A percentile compares a stretch with the other conserved stretches of the same genome.
Evolutionary conservation across 1,284 basidiomycete species (phyloP).

Genomic region (Porphyrellus sp.): DNA sequence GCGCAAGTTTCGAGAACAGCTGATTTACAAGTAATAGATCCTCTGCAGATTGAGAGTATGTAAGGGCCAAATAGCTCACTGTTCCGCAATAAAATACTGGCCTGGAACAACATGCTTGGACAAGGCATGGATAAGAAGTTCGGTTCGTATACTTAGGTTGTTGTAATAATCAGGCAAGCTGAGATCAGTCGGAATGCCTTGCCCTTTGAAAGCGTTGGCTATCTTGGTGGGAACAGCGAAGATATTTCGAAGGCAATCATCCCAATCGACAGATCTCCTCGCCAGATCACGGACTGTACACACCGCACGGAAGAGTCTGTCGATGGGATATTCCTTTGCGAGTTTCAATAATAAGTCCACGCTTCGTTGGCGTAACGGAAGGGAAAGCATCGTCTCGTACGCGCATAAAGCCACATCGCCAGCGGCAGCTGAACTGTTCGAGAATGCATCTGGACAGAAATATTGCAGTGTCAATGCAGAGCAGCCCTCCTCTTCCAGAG

Average conservation of each 20-base stretch:
- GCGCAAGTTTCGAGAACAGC: slow-evolving; percentile 63
- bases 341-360: slow-evolving; percentile 55
- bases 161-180: slow-evolving; percentile 55
- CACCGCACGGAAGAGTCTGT: slow-evolving; percentile 56
- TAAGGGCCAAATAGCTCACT: slow-evolving; percentile 11
- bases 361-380: slow-evolving; percentile 46
- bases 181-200: slow-evolving; percentile 45
- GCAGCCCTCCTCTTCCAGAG: slow-evolving; percentile 49
- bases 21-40: slow-evolving; percentile 40
- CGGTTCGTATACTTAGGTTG: slow-evolving; percentile 51
- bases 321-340: slow-evolving; percentile 60
- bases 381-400: slow-evolving; percentile 58
- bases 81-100: slow-evolving; percentile 17
- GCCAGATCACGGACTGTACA: slow-evolving; percentile 34
- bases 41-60: slow-evolving; percentile 17
- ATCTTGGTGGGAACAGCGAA: slow-evolving; percentile 62
- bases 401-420: slow-evolving; percentile 56
- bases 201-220: slow-evolving; percentile 55
- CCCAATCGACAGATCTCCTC: slow-evolving; percentile 53
- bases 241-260: slow-evolving; percentile 61
- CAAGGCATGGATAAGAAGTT: slow-evolving; percentile 42
- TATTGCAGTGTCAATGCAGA: slow-evolving; percentile 55
- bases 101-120: slow-evolving; percentile 33
- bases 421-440: slow-evolving; percentile 45
- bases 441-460: slow-evolving; percentile 65